These are phyloP conservation scores for Hygrophorus pudorinus DNA, from an alignment of 768 basidiomycete genomes.

Conservation along the genomic window DNA sequence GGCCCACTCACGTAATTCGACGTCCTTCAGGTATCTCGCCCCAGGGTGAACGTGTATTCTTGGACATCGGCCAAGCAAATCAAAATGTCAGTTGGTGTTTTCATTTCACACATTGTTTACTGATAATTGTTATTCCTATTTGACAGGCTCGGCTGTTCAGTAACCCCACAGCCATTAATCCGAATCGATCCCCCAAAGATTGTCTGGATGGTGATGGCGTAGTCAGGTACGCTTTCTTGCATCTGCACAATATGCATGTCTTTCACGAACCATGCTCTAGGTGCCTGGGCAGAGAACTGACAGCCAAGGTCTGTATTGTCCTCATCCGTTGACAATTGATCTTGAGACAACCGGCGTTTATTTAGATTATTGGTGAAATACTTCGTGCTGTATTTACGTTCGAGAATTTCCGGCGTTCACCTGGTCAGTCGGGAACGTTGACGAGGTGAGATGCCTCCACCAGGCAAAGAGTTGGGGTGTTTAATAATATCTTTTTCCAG, in stretches of 20 bases:
- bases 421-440: slow-evolving; percentile 56
- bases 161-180: slow-evolving; percentile 33
- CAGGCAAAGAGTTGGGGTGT: not conserved
- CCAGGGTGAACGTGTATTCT: slow-evolving; percentile 47
- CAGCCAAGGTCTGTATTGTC: slow-evolving; percentile 34
- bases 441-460: slow-evolving; percentile 29
- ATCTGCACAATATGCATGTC: not conserved
- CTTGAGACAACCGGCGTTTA: not conserved
- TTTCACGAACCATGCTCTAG: not conserved
- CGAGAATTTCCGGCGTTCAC: slow-evolving; percentile 52
- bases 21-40: slow-evolving; percentile 34
- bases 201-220: slow-evolving; percentile 39
- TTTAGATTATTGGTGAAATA: slow-evolving; percentile 47
- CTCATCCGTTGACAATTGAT: not conserved
- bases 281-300: slow-evolving; percentile 29
- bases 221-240: slow-evolving; percentile 23
- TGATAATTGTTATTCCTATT: slow-evolving; percentile 12
- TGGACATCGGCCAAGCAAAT: slow-evolving; percentile 50
- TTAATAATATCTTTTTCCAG: not conserved
- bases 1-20: not conserved
- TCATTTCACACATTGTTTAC: not conserved
- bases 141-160: slow-evolving; percentile 42
- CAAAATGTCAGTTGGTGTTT: slow-evolving; percentile 36
- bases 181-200: slow-evolving; percentile 33
- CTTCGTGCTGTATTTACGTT: slow-evolving; percentile 56